Percentiles rank a stretch among this genome's conserved stretches.
phyloP scores from a whole-genome alignment of 495 filamentous ascomycete genomes.

The Aspergillus carlsbadensis region DNA sequence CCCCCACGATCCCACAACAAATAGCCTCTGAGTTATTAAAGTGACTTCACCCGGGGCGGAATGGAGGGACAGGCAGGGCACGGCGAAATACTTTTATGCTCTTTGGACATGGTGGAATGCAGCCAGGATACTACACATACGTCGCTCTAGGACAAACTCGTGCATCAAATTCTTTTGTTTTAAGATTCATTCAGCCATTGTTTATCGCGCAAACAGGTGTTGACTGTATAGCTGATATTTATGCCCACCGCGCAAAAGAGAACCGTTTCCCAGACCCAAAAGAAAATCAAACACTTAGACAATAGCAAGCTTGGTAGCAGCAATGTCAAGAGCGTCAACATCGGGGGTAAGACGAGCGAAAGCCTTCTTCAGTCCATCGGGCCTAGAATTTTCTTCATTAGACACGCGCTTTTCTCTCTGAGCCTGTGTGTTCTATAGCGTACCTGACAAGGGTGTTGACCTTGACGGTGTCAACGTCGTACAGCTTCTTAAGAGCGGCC shows the following conservation, averaged over 20 bases:
- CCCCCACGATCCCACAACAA: too few species aligned
- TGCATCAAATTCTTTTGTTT: slow-evolving; percentile 37
- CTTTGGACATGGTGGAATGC: too few species aligned
- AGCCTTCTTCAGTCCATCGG: slow-evolving; percentile 98
- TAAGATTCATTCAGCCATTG: slow-evolving; percentile 44
- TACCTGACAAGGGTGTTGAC: slow-evolving; percentile 98
- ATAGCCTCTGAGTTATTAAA: too few species aligned
- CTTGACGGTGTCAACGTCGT: slow-evolving; percentile 97
- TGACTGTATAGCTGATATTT: slow-evolving; percentile 43
- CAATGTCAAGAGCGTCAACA: slow-evolving; percentile 98
- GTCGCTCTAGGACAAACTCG: slow-evolving; percentile 13
- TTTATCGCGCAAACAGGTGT: slow-evolving; percentile 33
- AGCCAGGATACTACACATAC: neutral
- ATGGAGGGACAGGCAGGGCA: too few species aligned
- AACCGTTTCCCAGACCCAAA: slow-evolving; percentile 45
- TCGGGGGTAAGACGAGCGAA: slow-evolving; percentile 92
- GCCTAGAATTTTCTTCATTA: slow-evolving; percentile 52
- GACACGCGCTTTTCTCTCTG: neutral
- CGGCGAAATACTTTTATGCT: too few species aligned
- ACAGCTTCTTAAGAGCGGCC: slow-evolving; percentile 96
- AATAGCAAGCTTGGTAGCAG: slow-evolving; percentile 96
- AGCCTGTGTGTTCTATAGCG: slow-evolving; percentile 11
- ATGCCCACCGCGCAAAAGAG: slow-evolving; percentile 44
- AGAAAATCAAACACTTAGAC: slow-evolving; percentile 63
- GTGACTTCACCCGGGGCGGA: too few species aligned